These are phyloP conservation scores for Articulospora tetracladia DNA, from an alignment of 495 filamentous ascomycete genomes.

Conservation along the genomic window DNA sequence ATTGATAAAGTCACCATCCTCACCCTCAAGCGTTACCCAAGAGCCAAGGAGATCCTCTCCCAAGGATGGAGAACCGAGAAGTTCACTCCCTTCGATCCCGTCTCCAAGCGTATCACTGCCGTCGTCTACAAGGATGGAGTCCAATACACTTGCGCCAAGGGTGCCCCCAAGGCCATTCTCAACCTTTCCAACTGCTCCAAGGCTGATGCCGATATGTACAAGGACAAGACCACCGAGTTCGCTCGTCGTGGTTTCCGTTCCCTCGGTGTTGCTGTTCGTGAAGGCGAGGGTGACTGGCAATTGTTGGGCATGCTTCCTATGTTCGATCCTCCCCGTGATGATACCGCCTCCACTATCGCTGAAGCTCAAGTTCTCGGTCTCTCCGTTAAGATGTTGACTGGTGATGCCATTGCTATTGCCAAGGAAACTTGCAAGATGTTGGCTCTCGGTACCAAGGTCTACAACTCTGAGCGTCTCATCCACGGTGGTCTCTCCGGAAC, in stretches of 20 bases:
- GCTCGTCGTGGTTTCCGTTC: slow-evolving; percentile 80
- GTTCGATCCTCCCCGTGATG: slow-evolving; percentile 76
- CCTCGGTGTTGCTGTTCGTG: slow-evolving; percentile 69
- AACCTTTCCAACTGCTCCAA: slow-evolving; percentile 60
- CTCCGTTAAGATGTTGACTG: slow-evolving; percentile 75
- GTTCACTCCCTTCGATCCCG: slow-evolving; percentile 75
- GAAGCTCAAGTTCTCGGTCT: slow-evolving; percentile 75
- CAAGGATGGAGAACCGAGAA: slow-evolving; percentile 71
- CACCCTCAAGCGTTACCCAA: slow-evolving; percentile 70
- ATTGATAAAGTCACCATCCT: slow-evolving; percentile 76
- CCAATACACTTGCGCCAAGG: slow-evolving; percentile 66
- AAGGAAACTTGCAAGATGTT: slow-evolving; percentile 82
- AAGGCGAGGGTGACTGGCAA: slow-evolving; percentile 63
- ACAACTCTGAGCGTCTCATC: slow-evolving; percentile 71
- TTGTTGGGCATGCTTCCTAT: slow-evolving; percentile 73
- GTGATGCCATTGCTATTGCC: slow-evolving; percentile 75
- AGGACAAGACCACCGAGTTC: slow-evolving; percentile 67
- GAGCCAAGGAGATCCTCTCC: slow-evolving; percentile 50
- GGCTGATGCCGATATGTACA: slow-evolving; percentile 61
- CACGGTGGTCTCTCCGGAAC: slow-evolving; percentile 70
- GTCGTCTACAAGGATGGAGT: slow-evolving; percentile 64
- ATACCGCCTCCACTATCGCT: slow-evolving; percentile 73
- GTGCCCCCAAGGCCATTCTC: slow-evolving; percentile 71
- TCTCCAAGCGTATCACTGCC: slow-evolving; percentile 73
- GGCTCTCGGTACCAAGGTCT: slow-evolving; percentile 72